Evolutionary conservation across 176 grass and related monocot genomes (phyloP).

Genomic region (Elaeis guineensis): DNA sequence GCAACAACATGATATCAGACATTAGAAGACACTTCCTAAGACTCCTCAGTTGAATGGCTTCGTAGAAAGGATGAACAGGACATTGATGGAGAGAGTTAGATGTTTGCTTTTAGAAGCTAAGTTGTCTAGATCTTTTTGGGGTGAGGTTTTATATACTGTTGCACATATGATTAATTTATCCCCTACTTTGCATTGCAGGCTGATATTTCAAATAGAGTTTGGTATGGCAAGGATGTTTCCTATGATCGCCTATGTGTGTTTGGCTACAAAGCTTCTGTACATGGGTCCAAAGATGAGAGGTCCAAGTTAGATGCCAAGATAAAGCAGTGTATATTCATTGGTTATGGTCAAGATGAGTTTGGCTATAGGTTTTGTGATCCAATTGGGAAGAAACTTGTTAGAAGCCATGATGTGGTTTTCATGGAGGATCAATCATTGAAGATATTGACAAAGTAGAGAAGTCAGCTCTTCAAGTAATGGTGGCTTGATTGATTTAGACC

Average conservation of each 20-base stretch:
- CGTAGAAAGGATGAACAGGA: constrained; percentile 44
- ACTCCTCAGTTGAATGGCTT: not conserved
- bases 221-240: too few species aligned
- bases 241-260: too few species aligned
- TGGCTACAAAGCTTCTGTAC: too few species aligned
- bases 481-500: too few species aligned
- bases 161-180: too few species aligned
- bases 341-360: constrained; percentile 13
- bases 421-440: not conserved
- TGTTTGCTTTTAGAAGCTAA: not conserved
- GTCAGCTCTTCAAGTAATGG: too few species aligned
- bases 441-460: not conserved
- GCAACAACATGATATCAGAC: too few species aligned
- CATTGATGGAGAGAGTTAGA: not conserved
- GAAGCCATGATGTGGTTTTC: not conserved
- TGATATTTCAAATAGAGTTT: too few species aligned
- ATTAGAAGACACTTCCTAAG: constrained; percentile 27
- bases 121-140: not conserved
- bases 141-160: too few species aligned
- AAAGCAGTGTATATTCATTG: constrained; percentile 6
- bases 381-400: not conserved
- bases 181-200: too few species aligned
- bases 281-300: too few species aligned
- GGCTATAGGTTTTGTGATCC: not conserved
- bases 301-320: too few species aligned